Evolutionary conservation across 2,329 filamentous ascomycete genomes (phyloP), one percentile per base, ranked within the genome.

Genomic region (Cladosporium cucumerinum): DNA sequence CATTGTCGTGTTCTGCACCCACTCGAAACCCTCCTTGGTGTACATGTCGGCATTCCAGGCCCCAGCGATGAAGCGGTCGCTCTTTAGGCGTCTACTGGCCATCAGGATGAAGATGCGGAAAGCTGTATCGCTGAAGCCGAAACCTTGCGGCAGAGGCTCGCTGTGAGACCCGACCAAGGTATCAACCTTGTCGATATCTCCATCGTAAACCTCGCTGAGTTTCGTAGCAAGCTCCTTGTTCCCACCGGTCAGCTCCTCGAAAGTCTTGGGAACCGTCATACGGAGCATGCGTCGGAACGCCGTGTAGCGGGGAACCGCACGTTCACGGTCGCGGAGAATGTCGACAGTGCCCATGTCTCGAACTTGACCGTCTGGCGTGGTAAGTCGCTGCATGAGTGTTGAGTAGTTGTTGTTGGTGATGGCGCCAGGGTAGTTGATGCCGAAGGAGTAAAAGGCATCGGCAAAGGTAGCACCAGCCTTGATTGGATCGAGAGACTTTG

Each of bases 71-170:
- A 81, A 81, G 0, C 80, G 72, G 72, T 82, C 80, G 21, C 78
- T 80, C 74, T 81, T 82, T 21, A 81, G 65, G 25, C 78, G 67
- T 14, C 80, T 66, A 48, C 74, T 77, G 1, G 80, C 80, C 79
- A 82, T 82, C 1, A 81, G 66, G 43, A 82, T 80, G 64, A 82
- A 82, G 1, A 82, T 72, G 0, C 80, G 70, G 67, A 82, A 82
- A 1, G 80, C 80, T 2, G 80, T 82, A 61, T 82, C 81, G 66
- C 77, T 79, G 69, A 82, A 82, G 0, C 80, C 81, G 59, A 82
- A 82, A 0, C 80, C 81, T 34, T 77, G 71, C 5, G 79, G 78
- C 6, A 82, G 63, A 0, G 79, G 79, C 68, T 82, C 81, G 52
- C 76, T 73, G 34, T 78, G 77, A 32, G 74, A 79, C 0, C 80